Evolutionary conservation across 2,329 filamentous ascomycete species (phyloP), one percentile per base, ranked within the genome.

Genomic region (Apiospora kogelbergensis): DNA sequence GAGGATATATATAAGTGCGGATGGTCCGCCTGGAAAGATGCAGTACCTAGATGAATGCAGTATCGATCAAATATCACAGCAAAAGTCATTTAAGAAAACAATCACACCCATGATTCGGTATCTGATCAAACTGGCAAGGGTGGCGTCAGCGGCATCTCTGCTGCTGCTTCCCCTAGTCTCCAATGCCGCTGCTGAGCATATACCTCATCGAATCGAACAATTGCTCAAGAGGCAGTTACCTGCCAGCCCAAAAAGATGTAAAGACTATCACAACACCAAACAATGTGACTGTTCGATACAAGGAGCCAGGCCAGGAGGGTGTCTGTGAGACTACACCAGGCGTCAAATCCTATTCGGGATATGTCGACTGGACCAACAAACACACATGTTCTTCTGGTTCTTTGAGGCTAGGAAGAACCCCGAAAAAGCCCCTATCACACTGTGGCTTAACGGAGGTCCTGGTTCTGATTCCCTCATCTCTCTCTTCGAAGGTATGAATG

Each of bases 381-480:
- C 81, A 71, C 82, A 83, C 72, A 79, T 82, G 42, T 83, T 83
- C 76, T 79, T 80, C 73, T 85, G 83, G 83, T 85, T 85, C 74
- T 86, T 86, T 72, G 84, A 86, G 70, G 81, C 84, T 6, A 79
- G 84, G 66, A 80, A 82, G 48, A 79, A 85, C 68, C 83, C 84
- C 4, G 72, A 76, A 4, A 77, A 80, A 6, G 84, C 84, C n/a
- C 84, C 84, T 0, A 73, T 86, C 60, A 86, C 84, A 0, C 74
- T 86, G 2, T 88, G 85, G 85, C 77, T 87, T 65, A 87, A 86
- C 69, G 85, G 85, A 33, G 85, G 84, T 0, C 85, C 85, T 0
- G 87, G 87, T 1, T 81, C 79, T n/a, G 83, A 84, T 70, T 86
- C 83, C 11, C 78, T 89, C 74, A 85, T 88, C 70, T 86, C 86